A percentile compares a stretch with the other conserved stretches of the same genome.
These are phyloP conservation scores for Coemansia sp. DNA, from an alignment of 192 early-diverging fungal species.

Conservation along the genomic window DNA sequence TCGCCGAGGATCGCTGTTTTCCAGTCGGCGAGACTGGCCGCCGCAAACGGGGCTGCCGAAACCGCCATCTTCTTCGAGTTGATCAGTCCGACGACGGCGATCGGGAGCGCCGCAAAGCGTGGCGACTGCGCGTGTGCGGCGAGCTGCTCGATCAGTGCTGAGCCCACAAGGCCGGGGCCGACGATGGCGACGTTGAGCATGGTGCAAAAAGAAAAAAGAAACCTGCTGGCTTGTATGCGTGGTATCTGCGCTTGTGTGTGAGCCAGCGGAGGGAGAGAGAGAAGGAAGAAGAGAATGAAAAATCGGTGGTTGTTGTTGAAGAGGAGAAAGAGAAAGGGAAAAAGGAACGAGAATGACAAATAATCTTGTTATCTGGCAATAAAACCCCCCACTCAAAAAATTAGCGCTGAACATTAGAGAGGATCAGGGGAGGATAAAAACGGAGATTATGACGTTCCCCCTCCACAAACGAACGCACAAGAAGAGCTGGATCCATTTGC, in stretches of 20 bases:
- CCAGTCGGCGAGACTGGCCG: constrained; percentile 56
- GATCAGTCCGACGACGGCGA: constrained; percentile 75
- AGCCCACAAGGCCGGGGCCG: constrained; percentile 93
- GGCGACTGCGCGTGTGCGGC: constrained; percentile 54
- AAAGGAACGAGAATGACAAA: not conserved
- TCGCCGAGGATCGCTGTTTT: constrained; percentile 50
- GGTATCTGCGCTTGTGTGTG: not conserved
- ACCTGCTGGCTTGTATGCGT: not conserved
- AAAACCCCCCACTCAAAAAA: too few relatives aligned
- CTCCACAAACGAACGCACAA: too few relatives aligned
- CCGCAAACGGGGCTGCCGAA: constrained; percentile 47
- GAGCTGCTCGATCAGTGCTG: constrained; percentile 85
- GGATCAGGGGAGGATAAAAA: too few relatives aligned
- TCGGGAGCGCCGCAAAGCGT: constrained; percentile 51
- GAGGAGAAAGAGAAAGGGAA: not conserved
- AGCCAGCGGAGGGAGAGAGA: not conserved
- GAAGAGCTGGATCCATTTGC: too few relatives aligned
- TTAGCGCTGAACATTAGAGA: too few relatives aligned
- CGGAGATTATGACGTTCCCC: too few relatives aligned
- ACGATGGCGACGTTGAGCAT: constrained; percentile 84
- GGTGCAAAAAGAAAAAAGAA: not conserved
- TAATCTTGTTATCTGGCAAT: too few relatives aligned
- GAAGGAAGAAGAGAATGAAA: not conserved
- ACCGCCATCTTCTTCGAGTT: constrained; percentile 75
- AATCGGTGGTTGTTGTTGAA: too few relatives aligned